These are phyloP conservation scores for Nepenthes mirabilis DNA, from an alignment of 148 eudicot genomes.

Conservation along the genomic window DNA sequence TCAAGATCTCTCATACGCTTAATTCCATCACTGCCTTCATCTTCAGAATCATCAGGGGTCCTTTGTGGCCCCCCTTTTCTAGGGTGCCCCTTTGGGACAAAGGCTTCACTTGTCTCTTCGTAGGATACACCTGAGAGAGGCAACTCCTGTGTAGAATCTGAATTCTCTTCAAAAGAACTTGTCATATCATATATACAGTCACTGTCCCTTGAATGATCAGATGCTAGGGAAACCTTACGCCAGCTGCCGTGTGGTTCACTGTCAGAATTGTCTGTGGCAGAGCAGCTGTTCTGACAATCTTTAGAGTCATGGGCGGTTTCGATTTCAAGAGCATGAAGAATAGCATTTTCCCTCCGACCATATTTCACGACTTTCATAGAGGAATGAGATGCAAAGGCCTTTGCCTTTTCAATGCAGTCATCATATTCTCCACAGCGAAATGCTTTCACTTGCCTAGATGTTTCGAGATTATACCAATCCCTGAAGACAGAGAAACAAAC, in stretches of 20 bases:
- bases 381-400: conserved; percentile 28
- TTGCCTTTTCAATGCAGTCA: conserved; percentile 61
- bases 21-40: conserved; percentile 69
- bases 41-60: conserved; percentile 81
- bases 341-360: conserved; percentile 78
- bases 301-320: conserved; percentile 37
- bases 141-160: conserved; percentile 34
- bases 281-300: conserved; percentile 11
- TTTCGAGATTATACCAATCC: conserved; percentile 78
- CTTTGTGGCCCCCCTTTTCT: conserved; percentile 23
- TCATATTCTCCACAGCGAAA: conserved; percentile 80
- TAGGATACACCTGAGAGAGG: conserved; percentile 55
- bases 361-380: conserved; percentile 49
- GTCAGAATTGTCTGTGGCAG: conserved; percentile 9
- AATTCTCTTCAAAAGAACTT: conserved; percentile 22
- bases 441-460: conserved; percentile 56
- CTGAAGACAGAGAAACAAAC: conserved; percentile 21
- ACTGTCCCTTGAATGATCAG: conserved; percentile 19
- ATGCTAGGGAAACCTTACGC: conserved; percentile 16
- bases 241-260: conserved; percentile 13
- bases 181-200: conserved; percentile 26
- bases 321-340: conserved; percentile 73
- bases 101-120: conserved; percentile 34
- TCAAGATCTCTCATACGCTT: conserved; percentile 87
- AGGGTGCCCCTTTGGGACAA: conserved; percentile 22